Conservation (phyloP, 768 basidiomycete species). For the Collybiopsis confluens region DNA sequence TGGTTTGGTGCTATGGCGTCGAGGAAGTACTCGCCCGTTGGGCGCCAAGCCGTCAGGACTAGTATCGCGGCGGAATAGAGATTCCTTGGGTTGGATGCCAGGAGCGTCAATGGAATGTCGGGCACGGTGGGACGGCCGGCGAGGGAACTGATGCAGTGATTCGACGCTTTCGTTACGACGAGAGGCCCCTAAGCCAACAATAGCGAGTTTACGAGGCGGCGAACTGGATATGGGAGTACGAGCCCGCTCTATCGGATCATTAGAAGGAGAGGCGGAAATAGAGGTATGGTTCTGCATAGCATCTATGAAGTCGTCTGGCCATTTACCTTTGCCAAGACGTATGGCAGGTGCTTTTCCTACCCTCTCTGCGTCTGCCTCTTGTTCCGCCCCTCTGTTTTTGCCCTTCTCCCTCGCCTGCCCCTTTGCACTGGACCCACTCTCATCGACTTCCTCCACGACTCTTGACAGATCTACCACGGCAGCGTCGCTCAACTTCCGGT, state of each 20-base stretch:
- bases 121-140: slow-evolving; percentile 60
- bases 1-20: slow-evolving; percentile 57
- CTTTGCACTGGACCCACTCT: slow-evolving; percentile 42
- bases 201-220: slow-evolving; percentile 53
- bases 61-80: slow-evolving; percentile 42
- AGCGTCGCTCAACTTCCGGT: slow-evolving; percentile 63
- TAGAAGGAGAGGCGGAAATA: slow-evolving; percentile 22
- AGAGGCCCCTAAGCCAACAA: slow-evolving; percentile 35
- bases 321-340: slow-evolving; percentile 72
- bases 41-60: slow-evolving; percentile 52
- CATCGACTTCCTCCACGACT: slow-evolving; percentile 70
- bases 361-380: slow-evolving; percentile 20
- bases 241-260: slow-evolving; percentile 9
- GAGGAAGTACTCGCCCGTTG: slow-evolving; percentile 42
- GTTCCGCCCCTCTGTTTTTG: slow-evolving; percentile 3
- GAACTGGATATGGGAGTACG: slow-evolving; percentile 33
- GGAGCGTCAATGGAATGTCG: slow-evolving; percentile 59
- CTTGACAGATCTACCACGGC: slow-evolving; percentile 57
- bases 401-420: slow-evolving; percentile 12
- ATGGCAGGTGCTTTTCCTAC: slow-evolving; percentile 36
- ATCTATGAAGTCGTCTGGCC: slow-evolving; percentile 78
- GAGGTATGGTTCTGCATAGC: slow-evolving; percentile 34
- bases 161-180: slow-evolving; percentile 45
- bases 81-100: slow-evolving; percentile 46
- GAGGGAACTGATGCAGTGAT: slow-evolving; percentile 41